These are phyloP conservation scores for Microbotryomycetes sp. DNA, from an alignment of 1,284 basidiomycete species.

Conservation along the genomic window DNA sequence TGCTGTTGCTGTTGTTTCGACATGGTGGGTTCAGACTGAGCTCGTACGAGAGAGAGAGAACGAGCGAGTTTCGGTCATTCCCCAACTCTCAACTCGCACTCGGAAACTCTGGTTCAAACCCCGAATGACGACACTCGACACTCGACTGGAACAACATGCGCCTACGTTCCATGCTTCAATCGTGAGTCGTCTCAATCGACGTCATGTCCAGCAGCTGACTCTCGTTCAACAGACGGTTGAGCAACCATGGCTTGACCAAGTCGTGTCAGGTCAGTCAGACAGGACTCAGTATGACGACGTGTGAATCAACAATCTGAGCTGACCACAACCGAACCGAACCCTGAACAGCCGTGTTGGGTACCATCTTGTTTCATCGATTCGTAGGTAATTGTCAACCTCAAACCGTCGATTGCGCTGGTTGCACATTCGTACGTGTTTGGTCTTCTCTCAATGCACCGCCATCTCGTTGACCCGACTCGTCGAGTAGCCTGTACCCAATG, in stretches of 20 bases:
- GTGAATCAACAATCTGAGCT: neutral
- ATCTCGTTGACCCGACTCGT: neutral
- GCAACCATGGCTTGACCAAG: constrained; percentile 1
- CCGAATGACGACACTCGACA: too few relatives aligned
- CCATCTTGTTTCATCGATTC: constrained; percentile 20
- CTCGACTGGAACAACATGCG: too few relatives aligned
- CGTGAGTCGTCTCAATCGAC: neutral
- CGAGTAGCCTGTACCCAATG: constrained; percentile 9
- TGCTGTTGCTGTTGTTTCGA: too few relatives aligned
- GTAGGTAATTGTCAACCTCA: constrained; percentile 10
- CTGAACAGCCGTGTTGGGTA: constrained; percentile 12
- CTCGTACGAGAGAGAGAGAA: too few relatives aligned
- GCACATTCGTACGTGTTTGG: constrained; percentile 13
- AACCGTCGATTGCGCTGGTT: constrained; percentile 5
- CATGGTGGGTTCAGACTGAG: too few relatives aligned
- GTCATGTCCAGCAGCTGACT: neutral
- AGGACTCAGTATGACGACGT: neutral
- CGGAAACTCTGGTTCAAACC: too few relatives aligned
- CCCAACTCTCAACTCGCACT: too few relatives aligned
- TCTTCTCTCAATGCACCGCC: too few relatives aligned
- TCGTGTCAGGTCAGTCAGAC: constrained; percentile 16
- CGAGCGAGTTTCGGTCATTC: too few relatives aligned
- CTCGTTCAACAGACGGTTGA: constrained; percentile 8
- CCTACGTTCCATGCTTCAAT: constrained; percentile 5
- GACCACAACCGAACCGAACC: accelerated